phyloP scores from a whole-genome alignment of 306 rosid species.

The Castanea mollissima region DNA sequence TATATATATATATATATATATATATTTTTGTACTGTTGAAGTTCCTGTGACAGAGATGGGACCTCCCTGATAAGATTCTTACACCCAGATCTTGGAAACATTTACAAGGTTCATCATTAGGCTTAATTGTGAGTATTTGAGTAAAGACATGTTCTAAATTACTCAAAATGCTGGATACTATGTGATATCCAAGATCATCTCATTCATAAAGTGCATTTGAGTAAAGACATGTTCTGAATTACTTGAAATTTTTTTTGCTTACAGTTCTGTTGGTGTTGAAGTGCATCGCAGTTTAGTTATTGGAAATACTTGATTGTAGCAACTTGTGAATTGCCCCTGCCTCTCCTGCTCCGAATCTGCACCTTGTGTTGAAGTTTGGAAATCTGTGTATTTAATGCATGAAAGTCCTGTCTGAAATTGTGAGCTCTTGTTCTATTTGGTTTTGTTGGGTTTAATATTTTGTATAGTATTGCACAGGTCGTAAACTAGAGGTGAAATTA shows the following conservation, averaged over 20 bases:
- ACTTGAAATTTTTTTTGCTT: too few species aligned
- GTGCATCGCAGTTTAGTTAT: background rate
- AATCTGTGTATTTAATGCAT: too few species aligned
- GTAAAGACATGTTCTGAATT: background rate
- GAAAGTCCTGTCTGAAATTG: too few species aligned
- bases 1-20: too few species aligned
- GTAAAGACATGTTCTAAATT: background rate
- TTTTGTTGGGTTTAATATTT: too few species aligned
- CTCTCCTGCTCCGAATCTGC: too few species aligned
- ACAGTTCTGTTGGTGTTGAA: background rate
- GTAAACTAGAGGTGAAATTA: too few species aligned
- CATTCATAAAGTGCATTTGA: background rate
- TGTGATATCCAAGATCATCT: background rate
- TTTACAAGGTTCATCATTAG: background rate
- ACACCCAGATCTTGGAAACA: background rate
- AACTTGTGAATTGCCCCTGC: background rate
- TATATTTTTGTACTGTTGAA: background rate
- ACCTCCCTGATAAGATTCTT: background rate
- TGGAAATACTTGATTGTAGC: background rate
- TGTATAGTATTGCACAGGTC: too few species aligned
- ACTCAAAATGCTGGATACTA: background rate
- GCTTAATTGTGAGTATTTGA: background rate
- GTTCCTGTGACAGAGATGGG: background rate
- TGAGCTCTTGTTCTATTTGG: too few species aligned
- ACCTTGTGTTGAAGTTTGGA: too few species aligned